A percentile compares a stretch with the other conserved stretches of the same genome.
Conservation (phyloP, 2,329 filamentous ascomycete genomes). For the Ceratocystiopsis minuta region DNA sequence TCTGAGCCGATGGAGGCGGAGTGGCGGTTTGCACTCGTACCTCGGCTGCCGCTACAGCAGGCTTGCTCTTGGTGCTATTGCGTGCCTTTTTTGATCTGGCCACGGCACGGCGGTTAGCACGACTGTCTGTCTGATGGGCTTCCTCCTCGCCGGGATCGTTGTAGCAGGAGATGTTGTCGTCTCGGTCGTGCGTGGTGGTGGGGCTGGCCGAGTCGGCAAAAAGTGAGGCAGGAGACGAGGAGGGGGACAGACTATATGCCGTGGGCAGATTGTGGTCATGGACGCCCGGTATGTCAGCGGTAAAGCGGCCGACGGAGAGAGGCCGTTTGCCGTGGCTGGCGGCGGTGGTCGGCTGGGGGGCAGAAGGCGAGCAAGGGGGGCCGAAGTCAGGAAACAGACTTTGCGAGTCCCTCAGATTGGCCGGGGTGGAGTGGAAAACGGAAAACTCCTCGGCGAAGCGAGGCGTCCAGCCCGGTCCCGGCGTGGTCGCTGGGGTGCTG, state of each 20-base stretch:
- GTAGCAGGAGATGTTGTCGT: background rate
- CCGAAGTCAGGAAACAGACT: conserved; percentile 28
- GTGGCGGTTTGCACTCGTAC: conserved; percentile 31
- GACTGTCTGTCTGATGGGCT: conserved; percentile 3
- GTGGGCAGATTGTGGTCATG: no score
- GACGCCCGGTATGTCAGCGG: conserved; percentile 11
- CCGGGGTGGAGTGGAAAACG: conserved; percentile 46
- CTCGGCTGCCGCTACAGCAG: no score
- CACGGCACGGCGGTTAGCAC: no score
- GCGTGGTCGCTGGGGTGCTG: conserved; percentile 4
- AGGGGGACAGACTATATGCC: conserved; percentile 5
- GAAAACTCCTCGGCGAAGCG: conserved; percentile 47
- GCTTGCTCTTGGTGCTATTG: background rate
- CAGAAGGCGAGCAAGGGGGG: conserved; percentile 16
- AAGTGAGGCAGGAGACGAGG: conserved; percentile 35
- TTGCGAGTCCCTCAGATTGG: conserved; percentile 31
- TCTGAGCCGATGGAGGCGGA: conserved; percentile 39
- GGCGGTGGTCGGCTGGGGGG: background rate
- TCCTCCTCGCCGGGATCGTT: conserved; percentile 3
- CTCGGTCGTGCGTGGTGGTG: conserved; percentile 2
- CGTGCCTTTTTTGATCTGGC: conserved; percentile 18
- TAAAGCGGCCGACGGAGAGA: conserved; percentile 31
- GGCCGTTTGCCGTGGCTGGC: conserved; percentile 21
- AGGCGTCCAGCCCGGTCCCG: conserved; percentile 32
- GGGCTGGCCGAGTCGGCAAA: conserved; percentile 14